Evolutionary conservation across 768 basidiomycete species (phyloP).

Genomic region (Guyanaporus albipodus): DNA sequence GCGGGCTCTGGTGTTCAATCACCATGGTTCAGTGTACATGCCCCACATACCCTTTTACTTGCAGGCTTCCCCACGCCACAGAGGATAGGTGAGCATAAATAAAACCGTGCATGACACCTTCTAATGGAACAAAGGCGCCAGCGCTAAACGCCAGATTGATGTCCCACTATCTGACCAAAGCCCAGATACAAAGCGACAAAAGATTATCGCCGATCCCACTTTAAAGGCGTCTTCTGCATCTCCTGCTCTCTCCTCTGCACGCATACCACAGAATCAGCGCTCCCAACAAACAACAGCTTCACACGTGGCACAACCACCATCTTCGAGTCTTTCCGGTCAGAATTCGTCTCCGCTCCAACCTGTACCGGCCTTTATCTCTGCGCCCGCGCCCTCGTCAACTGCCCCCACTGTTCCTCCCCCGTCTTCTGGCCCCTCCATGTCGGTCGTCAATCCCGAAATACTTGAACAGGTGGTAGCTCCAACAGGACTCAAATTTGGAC

Average conservation of each 20-base stretch:
- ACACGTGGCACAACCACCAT: conserved; percentile 20
- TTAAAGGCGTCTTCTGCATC: conserved; percentile 18
- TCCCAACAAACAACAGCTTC: conserved; percentile 15
- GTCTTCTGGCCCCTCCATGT: conserved; percentile 6
- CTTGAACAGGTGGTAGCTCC: conserved; percentile 14
- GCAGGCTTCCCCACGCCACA: conserved; percentile 42
- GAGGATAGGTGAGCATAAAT: conserved; percentile 28
- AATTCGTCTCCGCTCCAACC: conserved; percentile 9
- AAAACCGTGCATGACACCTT: not conserved
- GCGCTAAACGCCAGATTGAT: conserved; percentile 45
- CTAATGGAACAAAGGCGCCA: conserved; percentile 21
- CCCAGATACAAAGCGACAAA: conserved; percentile 45
- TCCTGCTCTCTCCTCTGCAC: conserved; percentile 21
- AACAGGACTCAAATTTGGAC: conserved; percentile 15
- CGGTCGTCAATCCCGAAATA: conserved; percentile 2
- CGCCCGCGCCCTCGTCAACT: conserved; percentile 2
- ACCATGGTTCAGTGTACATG: conserved; percentile 55
- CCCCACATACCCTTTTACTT: conserved; percentile 44
- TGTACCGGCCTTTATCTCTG: conserved; percentile 3
- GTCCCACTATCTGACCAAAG: conserved; percentile 30
- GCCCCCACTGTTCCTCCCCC: conserved; percentile 7
- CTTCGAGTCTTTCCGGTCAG: conserved; percentile 1
- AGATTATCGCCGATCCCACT: conserved; percentile 15
- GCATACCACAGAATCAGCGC: conserved; percentile 20
- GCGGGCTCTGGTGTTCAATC: conserved; percentile 34